Base-by-base conservation (phyloP, 495 filamentous ascomycete genomes). In the Beverwykella pulmonaria region DNA sequence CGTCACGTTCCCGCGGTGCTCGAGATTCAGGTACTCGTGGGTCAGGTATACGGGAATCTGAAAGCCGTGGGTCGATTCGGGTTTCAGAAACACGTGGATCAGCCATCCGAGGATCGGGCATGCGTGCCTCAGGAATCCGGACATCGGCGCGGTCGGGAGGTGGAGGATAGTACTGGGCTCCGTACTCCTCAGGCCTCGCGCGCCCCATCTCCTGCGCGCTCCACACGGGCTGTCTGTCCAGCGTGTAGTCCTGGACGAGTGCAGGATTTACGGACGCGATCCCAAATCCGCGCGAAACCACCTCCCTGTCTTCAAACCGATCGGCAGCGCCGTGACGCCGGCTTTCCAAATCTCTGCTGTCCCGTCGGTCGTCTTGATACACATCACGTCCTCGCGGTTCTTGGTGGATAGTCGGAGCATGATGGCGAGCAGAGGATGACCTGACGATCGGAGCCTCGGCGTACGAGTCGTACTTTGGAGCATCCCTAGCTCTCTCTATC, bases 211-310 rank as follows among this genome's bases (percentile, higher is more conserved):
- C 65, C 12, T 23, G 57, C 15, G 65, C 29, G 39, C 25, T 53
- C 59, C 61, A 74, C 5, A 61, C 57, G 26, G 65, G 62, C 32
- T 67, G 53, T n/a, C 73, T 63, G 62, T 71, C 71, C 29, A 68
- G 57, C 23, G 47, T 46, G 15, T 57, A 25, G 2, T 65, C 65
- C 7, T 62, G 65, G 29, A 67, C 53, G 22, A 73, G 61, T 10
- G 56, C 64, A 30, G 75, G 70, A 30, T 67, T 39, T 52, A 69
- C 73, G 32, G 68, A 32, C 12, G 71, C 57, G 48, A 79, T 78
- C 47, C 77, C 77, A 57, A 79, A 79, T 49, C 77, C 77, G n/a
- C 77, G 71, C 9, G 59, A 61, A 50, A 65, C 65, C 22, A 76
- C 71, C 30, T 70, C 68, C 10, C 53, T 27, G 58, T 79, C 76